Conservation (phyloP, 306 rosid genomes). For the Cucurbita argyrosperma region DNA sequence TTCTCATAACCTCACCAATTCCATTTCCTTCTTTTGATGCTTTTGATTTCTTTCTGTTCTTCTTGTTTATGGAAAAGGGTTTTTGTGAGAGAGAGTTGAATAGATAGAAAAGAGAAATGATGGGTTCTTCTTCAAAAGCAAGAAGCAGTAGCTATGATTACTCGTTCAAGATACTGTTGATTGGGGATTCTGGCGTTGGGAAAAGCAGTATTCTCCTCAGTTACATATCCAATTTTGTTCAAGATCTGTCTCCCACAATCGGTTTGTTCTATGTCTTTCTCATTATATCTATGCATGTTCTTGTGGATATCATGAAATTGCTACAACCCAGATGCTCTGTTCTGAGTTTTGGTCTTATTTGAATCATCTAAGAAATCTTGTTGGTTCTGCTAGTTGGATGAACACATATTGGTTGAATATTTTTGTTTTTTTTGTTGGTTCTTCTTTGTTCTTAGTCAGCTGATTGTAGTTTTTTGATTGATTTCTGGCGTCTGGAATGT, state of each 20-base stretch:
- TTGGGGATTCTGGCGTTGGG: constrained; percentile 96
- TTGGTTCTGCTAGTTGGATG: background rate
- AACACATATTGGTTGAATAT: background rate
- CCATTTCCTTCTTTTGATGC: background rate
- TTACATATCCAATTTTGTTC: constrained; percentile 57
- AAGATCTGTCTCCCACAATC: constrained; percentile 65
- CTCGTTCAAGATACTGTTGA: constrained; percentile 76
- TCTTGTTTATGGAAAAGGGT: background rate
- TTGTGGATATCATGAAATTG: background rate
- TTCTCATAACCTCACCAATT: background rate
- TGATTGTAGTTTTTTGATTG: background rate
- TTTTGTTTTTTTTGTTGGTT: background rate
- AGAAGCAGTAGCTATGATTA: constrained; percentile 46
- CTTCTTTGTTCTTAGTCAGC: background rate
- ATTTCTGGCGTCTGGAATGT: background rate
- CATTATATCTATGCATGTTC: background rate
- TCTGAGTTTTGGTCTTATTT: background rate
- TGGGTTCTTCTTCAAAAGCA: constrained; percentile 51
- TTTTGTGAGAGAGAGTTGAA: background rate
- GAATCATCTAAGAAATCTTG: background rate
- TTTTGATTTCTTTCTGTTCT: background rate
- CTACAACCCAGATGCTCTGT: background rate
- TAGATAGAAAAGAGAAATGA: background rate
- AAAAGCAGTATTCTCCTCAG: constrained; percentile 87
- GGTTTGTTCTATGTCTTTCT: constrained; percentile 25